Base-by-base conservation (phyloP, 352 stramenopile species). In the Globisporangium polare region DNA sequence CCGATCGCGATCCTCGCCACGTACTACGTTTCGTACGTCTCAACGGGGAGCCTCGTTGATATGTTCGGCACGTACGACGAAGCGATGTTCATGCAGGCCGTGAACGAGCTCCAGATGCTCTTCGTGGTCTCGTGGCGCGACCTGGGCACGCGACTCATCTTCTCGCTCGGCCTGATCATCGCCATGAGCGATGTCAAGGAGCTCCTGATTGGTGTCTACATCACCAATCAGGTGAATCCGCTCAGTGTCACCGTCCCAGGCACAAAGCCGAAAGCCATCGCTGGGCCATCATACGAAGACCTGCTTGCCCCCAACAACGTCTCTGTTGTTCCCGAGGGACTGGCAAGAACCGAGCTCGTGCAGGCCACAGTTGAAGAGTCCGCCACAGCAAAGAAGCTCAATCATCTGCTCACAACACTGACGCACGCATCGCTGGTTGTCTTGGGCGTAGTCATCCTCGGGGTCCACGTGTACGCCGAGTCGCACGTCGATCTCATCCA, bases 71-170 rank as follows among this genome's bases (percentile, higher is more conserved):
- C 22, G 54, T 2, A 27, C 17, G 43, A 49, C 33, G 45, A 58
- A 6, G 35, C 57, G 0, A 51, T 46, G 58, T 33, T 53, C 22
- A 17, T 35, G 12, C 37, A 50, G 5, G 47, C 18, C 20, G 15
- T 17, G 18, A 63, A 57, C 12, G 58, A 58, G 45, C 50, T 63
- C 33, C 33, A 45, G 13, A 33, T 58, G 46, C 58, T 63, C 26
- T 35, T 58, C 22, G 49, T 51, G 46, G 22, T 37, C 9, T 58
- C 33, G 22, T 58, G 58, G 58, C 18, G 50, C 37, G 46, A 63
- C 26, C 24, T 58, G 4, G 15, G 10, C 5, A 41, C 24, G 22
- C 46, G 58, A 17, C 26, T 58, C 20, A 10, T 63, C 20, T 63
- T 58, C 24, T 47, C 58, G 8, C n/a, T 63, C 37, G 58, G 24